phyloP scores from a whole-genome alignment of 306 rosid genomes.

The Alnus rubra region DNA sequence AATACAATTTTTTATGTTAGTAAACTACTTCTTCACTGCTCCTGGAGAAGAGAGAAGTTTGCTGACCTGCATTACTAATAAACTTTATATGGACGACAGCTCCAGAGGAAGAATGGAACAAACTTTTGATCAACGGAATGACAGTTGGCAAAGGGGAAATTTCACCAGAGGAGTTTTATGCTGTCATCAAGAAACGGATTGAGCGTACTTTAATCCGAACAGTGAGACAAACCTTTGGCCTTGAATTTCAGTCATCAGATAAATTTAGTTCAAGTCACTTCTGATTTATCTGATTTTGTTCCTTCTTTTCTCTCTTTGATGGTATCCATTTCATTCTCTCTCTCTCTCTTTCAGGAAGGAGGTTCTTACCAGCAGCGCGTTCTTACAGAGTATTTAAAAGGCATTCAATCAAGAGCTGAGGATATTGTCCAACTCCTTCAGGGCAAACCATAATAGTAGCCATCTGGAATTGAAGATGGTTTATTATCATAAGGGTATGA shows the following conservation, averaged over 20 bases:
- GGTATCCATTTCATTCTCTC: constrained; percentile 20
- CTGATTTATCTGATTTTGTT: constrained; percentile 2
- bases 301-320: constrained; percentile 9
- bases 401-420: constrained; percentile 71
- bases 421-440: constrained; percentile 67
- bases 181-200: constrained; percentile 76
- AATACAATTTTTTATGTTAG: not conserved
- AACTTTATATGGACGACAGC: constrained; percentile 46
- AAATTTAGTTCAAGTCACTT: not conserved
- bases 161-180: constrained; percentile 63
- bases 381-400: constrained; percentile 77
- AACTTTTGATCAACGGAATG: constrained; percentile 68
- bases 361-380: constrained; percentile 91
- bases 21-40: constrained; percentile 11
- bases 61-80: not conserved
- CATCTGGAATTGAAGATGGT: constrained; percentile 15
- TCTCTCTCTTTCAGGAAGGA: constrained; percentile 60
- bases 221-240: constrained; percentile 46
- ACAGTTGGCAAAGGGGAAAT: constrained; percentile 70
- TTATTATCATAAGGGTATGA: constrained; percentile 1
- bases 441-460: constrained; percentile 48
- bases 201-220: constrained; percentile 91
- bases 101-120: constrained; percentile 89
- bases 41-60: not conserved
- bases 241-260: not conserved